Base-by-base conservation (phyloP, 1,284 basidiomycete species). In the Cystodermella granulosa region DNA sequence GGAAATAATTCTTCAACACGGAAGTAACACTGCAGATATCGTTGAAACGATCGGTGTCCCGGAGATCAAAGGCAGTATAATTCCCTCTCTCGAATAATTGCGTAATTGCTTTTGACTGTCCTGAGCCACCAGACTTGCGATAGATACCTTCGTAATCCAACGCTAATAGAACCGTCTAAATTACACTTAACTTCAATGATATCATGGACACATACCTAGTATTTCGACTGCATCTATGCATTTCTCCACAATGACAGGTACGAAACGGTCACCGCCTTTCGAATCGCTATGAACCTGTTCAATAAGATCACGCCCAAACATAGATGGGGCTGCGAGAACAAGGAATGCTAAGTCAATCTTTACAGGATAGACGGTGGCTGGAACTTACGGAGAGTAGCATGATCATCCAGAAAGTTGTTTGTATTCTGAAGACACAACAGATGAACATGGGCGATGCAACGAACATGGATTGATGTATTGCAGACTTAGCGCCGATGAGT, bases 11-110 rank as follows among this genome's bases (percentile, higher is more conserved):
- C 76, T 99, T 98, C 57, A 98, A 77, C 34, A 96, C 94, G 17
- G 92, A 95, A 0, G 96, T 98, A 56, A 98, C 84, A 48, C 91
- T 92, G 62, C 89, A 93, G 46, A 98, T 91, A 64, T 99, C 96
- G 71, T 96, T 97, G 76, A 97, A 98, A 26, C 83, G 77, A 55
- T 98, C 88, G 5, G 76, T 71, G 63, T 98, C 91, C 45, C 77
- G 75, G 36, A 98, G 78, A 62, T 98, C 90, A 63, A 98, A 98
- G 2, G 87, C 73, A 15, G 74, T 62, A 62, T 94, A 94, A 59
- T 94, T 84, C 45, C 92, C 92, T 35, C 88, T 81, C 60, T 98
- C 96, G 59, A 99, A 99, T 26, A 96, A 76, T 55, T 94, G 89
- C 0, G 91, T 93, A 66, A 99, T 97, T 48, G 80, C 79, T 67